These are phyloP conservation scores for Pseudogymnoascus sp. DNA, from an alignment of 2,329 filamentous ascomycete species.

Conservation along the genomic window DNA sequence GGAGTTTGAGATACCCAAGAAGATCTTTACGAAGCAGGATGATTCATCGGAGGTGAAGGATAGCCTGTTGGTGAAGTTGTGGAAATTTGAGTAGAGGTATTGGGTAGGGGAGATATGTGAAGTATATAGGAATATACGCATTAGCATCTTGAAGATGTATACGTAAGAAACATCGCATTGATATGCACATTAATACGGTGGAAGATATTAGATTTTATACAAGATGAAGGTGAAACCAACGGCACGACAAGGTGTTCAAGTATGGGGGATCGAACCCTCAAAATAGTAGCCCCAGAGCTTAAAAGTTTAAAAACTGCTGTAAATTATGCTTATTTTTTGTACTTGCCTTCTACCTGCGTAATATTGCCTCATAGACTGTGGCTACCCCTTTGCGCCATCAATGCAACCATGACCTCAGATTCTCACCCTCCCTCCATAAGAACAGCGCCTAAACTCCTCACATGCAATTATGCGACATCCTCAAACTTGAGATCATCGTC, in stretches of 20 bases:
- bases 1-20: constrained; percentile 78
- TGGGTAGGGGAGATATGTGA: neutral
- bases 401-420: neutral
- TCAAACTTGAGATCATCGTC: constrained; percentile 69
- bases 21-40: constrained; percentile 37
- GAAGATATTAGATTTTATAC: neutral
- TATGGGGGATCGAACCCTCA: neutral
- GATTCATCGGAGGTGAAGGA: constrained; percentile 38
- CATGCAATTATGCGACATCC: constrained; percentile 44
- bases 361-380: neutral
- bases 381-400: neutral
- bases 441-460: constrained; percentile 17
- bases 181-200: neutral
- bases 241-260: neutral
- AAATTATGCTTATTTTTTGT: constrained; percentile 9
- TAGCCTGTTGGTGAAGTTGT: constrained; percentile 51
- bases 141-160: neutral
- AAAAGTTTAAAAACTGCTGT: constrained; percentile 12
- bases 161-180: neutral
- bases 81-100: constrained; percentile 41
- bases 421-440: constrained; percentile 10
- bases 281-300: constrained; percentile 11
- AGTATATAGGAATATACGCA: neutral
- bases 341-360: neutral
- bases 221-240: neutral